Evolutionary conservation across 2,329 filamentous ascomycete species (phyloP), one percentile per base, ranked within the genome.

Genomic region (Diaporthe australafricana): DNA sequence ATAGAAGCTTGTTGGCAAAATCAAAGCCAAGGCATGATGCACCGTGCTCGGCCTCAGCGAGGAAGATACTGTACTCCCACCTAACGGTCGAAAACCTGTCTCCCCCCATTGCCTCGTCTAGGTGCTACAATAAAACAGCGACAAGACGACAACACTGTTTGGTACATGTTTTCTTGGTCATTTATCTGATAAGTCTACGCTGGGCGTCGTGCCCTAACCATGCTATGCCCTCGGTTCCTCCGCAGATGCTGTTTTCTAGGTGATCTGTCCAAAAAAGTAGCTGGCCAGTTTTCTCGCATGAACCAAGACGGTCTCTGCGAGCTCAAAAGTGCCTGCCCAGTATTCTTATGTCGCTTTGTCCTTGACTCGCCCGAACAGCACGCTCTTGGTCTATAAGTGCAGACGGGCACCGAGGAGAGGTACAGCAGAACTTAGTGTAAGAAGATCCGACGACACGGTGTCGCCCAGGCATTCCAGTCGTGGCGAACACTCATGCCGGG

Each of bases 181-280:
- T 63, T 63, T 48, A 48, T 63, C 42, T 35, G 42, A 35, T 48
- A 48, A 25, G 0, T 48, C 35, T 48, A 63, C n/a, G 60, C 60
- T 48, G 45, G 20, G 60, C 60, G 60, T 48, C 47, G 17, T 63
- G 42, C 60, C 42, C 57, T 63, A 63, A 27, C 40, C 40, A 12
- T 63, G 45, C 57, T 63, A 63, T 63, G 42, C 60, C 60, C 60
- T 25, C 60, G 12, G 30, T 48, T 38, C 20, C 27, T 63, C 60
- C 25, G 60, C 60, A 48, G 60, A 63, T 35, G 45, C 60, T 4
- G 35, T 63, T 63, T 35, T 63, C 42, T 48, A 63, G 42, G 60
- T 63, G 42, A 40, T 50, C 42, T 48, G 60, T 63, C 60, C 60
- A 63, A 63, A 63, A n/a, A 48, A 6, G 20, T 63, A 27, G 60